A percentile compares a stretch with the other conserved stretches of the same genome.
Conservation (phyloP, 768 basidiomycete genomes). For the Termitomyces sp. region DNA sequence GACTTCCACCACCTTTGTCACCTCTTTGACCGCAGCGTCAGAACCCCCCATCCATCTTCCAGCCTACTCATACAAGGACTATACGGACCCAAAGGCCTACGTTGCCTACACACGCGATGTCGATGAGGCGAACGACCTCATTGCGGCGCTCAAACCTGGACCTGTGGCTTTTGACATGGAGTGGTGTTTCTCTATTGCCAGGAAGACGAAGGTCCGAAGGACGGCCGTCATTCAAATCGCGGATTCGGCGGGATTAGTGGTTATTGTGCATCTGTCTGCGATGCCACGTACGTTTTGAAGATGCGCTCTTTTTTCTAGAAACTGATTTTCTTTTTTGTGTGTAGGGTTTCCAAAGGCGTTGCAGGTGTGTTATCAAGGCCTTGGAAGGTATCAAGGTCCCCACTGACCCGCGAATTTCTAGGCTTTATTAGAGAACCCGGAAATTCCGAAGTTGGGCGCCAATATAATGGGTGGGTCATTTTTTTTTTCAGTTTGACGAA, state of each 20-base stretch:
- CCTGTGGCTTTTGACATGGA: slow-evolving; percentile 30
- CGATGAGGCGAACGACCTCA: slow-evolving; percentile 25
- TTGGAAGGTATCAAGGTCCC: too few species aligned
- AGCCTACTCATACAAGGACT: slow-evolving; percentile 25
- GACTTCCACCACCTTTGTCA: not conserved
- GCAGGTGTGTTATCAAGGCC: slow-evolving; percentile 11
- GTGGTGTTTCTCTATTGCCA: slow-evolving; percentile 21
- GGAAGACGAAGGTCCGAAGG: slow-evolving; percentile 12
- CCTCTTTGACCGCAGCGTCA: not conserved
- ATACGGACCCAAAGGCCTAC: slow-evolving; percentile 15
- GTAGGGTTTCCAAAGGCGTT: slow-evolving; percentile 26
- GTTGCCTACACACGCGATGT: slow-evolving; percentile 24
- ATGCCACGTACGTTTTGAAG: slow-evolving; percentile 22
- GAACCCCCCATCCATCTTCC: slow-evolving; percentile 11
- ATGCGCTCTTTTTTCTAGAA: not conserved
- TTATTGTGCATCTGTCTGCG: slow-evolving; percentile 23
- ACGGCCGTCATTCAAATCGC: slow-evolving; percentile 27
- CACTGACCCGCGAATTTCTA: slow-evolving; percentile 1
- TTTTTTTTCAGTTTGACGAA: not conserved
- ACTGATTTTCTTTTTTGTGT: not conserved
- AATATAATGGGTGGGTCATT: slow-evolving; percentile 25
- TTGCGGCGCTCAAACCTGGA: slow-evolving; percentile 20
- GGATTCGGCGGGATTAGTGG: slow-evolving; percentile 23
- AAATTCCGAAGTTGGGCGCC: slow-evolving; percentile 25
- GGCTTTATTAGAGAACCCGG: slow-evolving; percentile 25